Base-by-base conservation (phyloP, 1,284 basidiomycete genomes). In the Cutaneotrichosporon cavernicola region DNA sequence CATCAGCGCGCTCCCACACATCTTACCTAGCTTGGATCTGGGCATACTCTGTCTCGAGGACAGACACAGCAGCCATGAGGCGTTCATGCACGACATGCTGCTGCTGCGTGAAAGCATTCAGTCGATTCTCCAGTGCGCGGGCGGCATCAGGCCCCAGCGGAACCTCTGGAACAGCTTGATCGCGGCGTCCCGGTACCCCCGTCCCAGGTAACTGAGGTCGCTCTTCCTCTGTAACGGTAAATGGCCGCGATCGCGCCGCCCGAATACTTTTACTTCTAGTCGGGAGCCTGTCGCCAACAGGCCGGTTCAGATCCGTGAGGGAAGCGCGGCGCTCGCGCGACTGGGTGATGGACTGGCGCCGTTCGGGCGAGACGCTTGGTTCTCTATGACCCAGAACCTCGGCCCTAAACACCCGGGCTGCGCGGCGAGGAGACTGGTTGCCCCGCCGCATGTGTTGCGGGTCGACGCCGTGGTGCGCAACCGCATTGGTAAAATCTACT, bases 341-440 rank as follows among this genome's bases (percentile, higher is more conserved):
- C 56, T 47, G 16, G 14, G 16, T 14, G 18, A 49, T 34, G 4
- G 40, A 32, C 43, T 30, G 26, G 18, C 30, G 43, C 8, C 52
- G 64, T 38, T 59, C 60, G 34, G 65, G 60, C 5, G 65, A 64
- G 30, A 58, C 56, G 32, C 53, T 57, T 5, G 58, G 34, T 13
- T 64, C 63, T 46, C 63, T 55, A 36, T 64, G 62, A 1, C 66
- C 66, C 9, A 67, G 66, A 11, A 67, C 53, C 55, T 67, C 60
- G 32, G 61, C 58, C 52, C 66, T 63, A 51, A 60, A 63, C 18
- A 68, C 63, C 46, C 66, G 63, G 36, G 66, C 66, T 0, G 34
- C 38, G 46, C 66, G 63, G 26, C 66, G 66, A 22, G 66, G 66
- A 8, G 51, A 56, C 5, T 63, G 66, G 61, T 68, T 61, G 5